Evolutionary conservation across 495 filamentous ascomycete genomes (phyloP), one percentile per base, ranked within the genome.

Genomic region (Letharia columbiana): DNA sequence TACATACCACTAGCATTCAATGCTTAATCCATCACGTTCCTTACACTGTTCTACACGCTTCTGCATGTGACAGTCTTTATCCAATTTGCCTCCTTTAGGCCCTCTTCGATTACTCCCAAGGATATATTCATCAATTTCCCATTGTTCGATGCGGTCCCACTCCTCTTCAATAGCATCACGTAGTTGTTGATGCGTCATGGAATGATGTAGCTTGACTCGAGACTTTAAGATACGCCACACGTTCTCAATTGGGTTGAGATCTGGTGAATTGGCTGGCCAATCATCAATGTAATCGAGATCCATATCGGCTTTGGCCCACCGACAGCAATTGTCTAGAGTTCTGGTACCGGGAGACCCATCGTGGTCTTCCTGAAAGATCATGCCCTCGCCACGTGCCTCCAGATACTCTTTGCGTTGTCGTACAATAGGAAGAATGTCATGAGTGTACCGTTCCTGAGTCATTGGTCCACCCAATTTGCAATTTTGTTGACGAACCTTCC

Each of bases 191-290:
- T 18, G 37, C 6, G 20, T 62, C 18, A 62, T 62, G 4, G 41
- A 62, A 23, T 62, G 37, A 8, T 62, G 31, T 6, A 64, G n/a
- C 40, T 65, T 65, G 54, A 56, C 50, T n/a, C 63, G 49, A n/a
- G 47, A 58, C 52, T 65, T 65, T 4, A 65, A 52, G 33, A 65
- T 65, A 49, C 63, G 56, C 52, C 63, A 65, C n/a, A 65, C 35
- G 40, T 65, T 65, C 63, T 65, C 50, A 41, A 65, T 65, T 57
- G 50, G 63, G 41, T 65, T 65, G 18, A 65, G 49, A 65, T 65
- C 52, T 37, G 63, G 63, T 35, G 49, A 65, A 37, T 65, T n/a
- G 11, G 63, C 15, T 39, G 63, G 52, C 52, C 50, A 65, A 37
- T 65, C 23, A 44, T 65, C 63, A 15, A 65, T 58, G 31, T 54